Percentiles rank a stretch among this genome's conserved stretches.
These are phyloP conservation scores for Geranomyces michiganensis DNA, from an alignment of 192 early-diverging fungal genomes.

Conservation along the genomic window DNA sequence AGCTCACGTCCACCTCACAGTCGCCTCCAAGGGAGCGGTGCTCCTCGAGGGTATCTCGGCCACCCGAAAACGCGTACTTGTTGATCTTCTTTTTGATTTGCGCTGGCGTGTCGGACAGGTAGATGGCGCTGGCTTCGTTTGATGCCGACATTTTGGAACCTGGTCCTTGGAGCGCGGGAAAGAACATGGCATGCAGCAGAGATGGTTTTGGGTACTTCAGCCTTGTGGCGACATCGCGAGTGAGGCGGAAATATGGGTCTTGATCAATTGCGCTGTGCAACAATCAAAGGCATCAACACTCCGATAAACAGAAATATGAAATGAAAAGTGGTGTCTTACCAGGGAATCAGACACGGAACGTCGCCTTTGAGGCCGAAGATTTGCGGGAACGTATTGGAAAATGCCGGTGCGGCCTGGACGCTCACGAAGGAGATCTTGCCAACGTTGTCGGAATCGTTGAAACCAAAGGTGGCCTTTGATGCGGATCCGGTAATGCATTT, in stretches of 20 bases:
- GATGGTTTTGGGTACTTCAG: conserved; percentile 96
- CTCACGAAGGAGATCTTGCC: conserved; percentile 95
- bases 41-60: conserved; percentile 81
- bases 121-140: conserved; percentile 84
- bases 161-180: conserved; percentile 91
- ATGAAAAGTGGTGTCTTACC: conserved; percentile 23
- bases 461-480: conserved; percentile 91
- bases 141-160: conserved; percentile 96
- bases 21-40: conserved; percentile 83
- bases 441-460: conserved; percentile 82
- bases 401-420: conserved; percentile 91
- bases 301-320: not conserved
- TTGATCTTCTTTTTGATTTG: conserved; percentile 99
- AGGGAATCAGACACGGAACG: conserved; percentile 96
- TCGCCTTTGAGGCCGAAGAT: conserved; percentile 91
- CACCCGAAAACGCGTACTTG: conserved; percentile 91
- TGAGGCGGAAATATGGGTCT: conserved; percentile 98
- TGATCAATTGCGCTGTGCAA: conserved; percentile 82
- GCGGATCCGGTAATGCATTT: conserved; percentile 80
- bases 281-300: not conserved
- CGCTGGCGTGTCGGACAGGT: conserved; percentile 84
- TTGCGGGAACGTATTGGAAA: conserved; percentile 92
- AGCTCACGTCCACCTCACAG: conserved; percentile 93
- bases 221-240: conserved; percentile 87
- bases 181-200: conserved; percentile 92